A percentile compares a stretch with the other conserved stretches of the same genome.
These are phyloP conservation scores for Parathielavia hyrcaniae DNA, from an alignment of 495 filamentous ascomycete genomes.

Conservation along the genomic window DNA sequence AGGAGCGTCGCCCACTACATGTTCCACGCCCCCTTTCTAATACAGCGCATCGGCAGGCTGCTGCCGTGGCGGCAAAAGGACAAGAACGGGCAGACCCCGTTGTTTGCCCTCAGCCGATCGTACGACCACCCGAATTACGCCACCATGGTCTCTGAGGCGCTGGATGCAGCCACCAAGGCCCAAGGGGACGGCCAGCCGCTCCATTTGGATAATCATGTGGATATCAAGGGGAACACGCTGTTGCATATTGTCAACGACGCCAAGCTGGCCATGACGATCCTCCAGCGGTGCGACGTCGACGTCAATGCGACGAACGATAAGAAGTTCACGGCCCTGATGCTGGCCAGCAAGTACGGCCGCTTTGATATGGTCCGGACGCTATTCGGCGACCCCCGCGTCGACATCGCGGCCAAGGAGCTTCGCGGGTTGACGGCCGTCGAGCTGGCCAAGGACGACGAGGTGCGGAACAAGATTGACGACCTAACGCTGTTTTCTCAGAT, in stretches of 20 bases:
- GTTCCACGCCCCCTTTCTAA: conserved; percentile 83
- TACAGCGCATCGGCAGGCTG: conserved; percentile 63
- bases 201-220: conserved; percentile 88
- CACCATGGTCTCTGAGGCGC: conserved; percentile 72
- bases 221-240: conserved; percentile 86
- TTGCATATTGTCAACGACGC: conserved; percentile 89
- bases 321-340: conserved; percentile 92
- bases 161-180: conserved; percentile 63
- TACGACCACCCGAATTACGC: conserved; percentile 90
- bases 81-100: conserved; percentile 91
- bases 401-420: conserved; percentile 74
- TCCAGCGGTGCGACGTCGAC: conserved; percentile 81
- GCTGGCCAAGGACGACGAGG: conserved; percentile 95
- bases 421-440: conserved; percentile 93
- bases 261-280: conserved; percentile 63
- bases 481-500: conserved; percentile 73
- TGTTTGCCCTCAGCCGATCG: conserved; percentile 89
- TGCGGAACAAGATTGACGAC: conserved; percentile 93
- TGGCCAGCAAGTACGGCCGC: conserved; percentile 97
- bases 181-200: conserved; percentile 75
- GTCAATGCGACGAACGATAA: conserved; percentile 96
- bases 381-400: conserved; percentile 81
- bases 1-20: conserved; percentile 90
- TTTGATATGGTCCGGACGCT: conserved; percentile 86
- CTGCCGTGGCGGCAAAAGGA: conserved; percentile 88